Evolutionary conservation across 169 alveolate species (phyloP).

Genomic region (Theileria parva): DNA sequence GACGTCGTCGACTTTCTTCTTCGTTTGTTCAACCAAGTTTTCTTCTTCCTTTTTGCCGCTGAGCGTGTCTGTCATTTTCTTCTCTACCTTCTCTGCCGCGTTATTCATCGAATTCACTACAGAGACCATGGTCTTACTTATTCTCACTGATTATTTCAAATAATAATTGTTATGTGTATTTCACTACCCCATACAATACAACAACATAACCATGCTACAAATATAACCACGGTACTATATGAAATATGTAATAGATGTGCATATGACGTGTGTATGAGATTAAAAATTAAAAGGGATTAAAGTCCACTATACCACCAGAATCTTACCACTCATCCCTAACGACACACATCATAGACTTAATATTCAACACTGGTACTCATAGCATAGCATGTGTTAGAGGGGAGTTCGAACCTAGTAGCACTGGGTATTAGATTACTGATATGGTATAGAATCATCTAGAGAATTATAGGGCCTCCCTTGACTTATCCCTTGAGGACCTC

Average conservation of each 20-base stretch:
- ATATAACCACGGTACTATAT: neutral
- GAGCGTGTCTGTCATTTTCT: neutral
- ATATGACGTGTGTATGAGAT: neutral
- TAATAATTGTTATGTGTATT: neutral
- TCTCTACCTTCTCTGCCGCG: neutral
- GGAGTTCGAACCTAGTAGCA: too few species aligned
- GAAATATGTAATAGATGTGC: neutral
- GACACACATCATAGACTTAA: too few species aligned
- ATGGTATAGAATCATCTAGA: neutral
- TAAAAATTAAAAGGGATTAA: neutral
- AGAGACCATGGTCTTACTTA: neutral
- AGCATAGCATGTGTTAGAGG: too few species aligned
- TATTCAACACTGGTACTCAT: too few species aligned
- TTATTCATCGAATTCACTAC: neutral
- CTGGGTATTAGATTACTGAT: neutral
- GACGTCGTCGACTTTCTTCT: neutral
- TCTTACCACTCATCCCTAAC: too few species aligned
- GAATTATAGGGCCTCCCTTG: conserved; percentile 9
- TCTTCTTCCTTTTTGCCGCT: neutral
- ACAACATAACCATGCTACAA: neutral
- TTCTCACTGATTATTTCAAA: neutral
- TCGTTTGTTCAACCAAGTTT: neutral
- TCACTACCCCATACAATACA: neutral
- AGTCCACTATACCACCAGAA: neutral
- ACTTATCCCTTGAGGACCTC: neutral